Evolutionary conservation across 2,329 filamentous ascomycete genomes (phyloP), one percentile per base, ranked within the genome.

Genomic region (Parastagonospora nodorum): DNA sequence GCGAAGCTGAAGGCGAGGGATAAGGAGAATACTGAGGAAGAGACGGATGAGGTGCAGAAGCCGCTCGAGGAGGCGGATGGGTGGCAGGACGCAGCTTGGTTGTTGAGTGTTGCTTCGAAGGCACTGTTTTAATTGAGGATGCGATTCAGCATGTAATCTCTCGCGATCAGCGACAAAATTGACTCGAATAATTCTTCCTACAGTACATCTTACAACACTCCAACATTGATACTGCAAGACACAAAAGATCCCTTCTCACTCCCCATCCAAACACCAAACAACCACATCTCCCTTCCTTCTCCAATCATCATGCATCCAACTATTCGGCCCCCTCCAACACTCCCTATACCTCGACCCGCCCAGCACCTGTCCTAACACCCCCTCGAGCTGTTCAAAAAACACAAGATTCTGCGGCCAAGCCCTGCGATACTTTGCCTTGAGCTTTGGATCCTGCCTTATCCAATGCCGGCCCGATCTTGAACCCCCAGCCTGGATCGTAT

Each of bases 221-320:
- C 11, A 30, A 4, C 24, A 2, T 29, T 11, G 19, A 24, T 24
- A 24, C 19, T 24, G 5, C 19, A 24, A 24, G n/a, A 3, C 11
- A 11, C 28, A 12, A 29, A 16, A 15, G 37, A 24, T 14, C 37
- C 29, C 16, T 16, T 10, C 27, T 38, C 39, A 45, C 45, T 28
- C 51, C 32, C 52, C 55, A 37, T 64, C 64, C 57, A 68, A 46
- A 58, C 74, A 84, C 83, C 83, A 87, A 24, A 86, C 83, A 15
- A 87, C 68, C 29, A 88, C 79, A 70, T 87, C 84, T n/a, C 85
- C 85, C 16, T 72, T 73, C 45, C 85, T 76, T 48, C 85, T 78
- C 75, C 74, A 77, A 68, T 88, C 85, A 60, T 87, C 85, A 66
- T 87, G 84, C 73, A 80, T 85, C 51, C 82, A 80, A 29, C 80